Base-by-base conservation (phyloP, 768 basidiomycete species). In the Termitomyces sp. region DNA sequence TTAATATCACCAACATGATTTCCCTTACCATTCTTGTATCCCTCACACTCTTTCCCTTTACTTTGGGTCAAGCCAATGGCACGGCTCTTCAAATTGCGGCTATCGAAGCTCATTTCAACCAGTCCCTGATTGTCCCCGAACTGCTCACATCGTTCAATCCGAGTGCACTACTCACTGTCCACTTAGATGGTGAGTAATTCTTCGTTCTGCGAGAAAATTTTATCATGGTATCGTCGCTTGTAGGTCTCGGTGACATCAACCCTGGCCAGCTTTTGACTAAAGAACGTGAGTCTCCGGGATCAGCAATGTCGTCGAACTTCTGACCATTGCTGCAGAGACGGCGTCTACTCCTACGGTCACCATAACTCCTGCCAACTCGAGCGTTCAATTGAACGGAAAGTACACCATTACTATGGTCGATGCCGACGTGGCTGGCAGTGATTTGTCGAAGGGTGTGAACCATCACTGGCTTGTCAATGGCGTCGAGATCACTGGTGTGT, bases 401-500 rank as follows among this genome's bases (percentile, higher is more conserved):
- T 91, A 79, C 72, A 90, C 90, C 27, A 68, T 93, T 37, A 76
- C 82, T 54, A 89, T 94, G 89, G 80, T 85, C 33, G 91, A 94
- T 65, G 88, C 89, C 13, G 85, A 84, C 59, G 67, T 81, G 24
- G 86, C 87, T 39, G 89, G 90, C 41, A 73, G 81, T 50, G 78
- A 87, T 62, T 73, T 83, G 55, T 70, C 78, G 39, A 71, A 75
- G 9, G 86, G 83, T 20, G 84, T 86, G 63, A 90, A 84, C 52
- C 81, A 88, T 55, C 92, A 93, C 75, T 93, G 90, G 91, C 82
- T 93, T 50, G 82, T 86, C 60, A 91, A 92, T 69, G 76, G 79
- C 24, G 89, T 82, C 18, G 76, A 75, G 4, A 58, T 88, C 42
- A 64, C 68, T 24, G 73, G 84, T 83, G 62, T 33, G 65, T 59